These are phyloP conservation scores for Thermomucor indicae-seudaticae DNA, from an alignment of 371 early-diverging fungal species.

Conservation along the genomic window DNA sequence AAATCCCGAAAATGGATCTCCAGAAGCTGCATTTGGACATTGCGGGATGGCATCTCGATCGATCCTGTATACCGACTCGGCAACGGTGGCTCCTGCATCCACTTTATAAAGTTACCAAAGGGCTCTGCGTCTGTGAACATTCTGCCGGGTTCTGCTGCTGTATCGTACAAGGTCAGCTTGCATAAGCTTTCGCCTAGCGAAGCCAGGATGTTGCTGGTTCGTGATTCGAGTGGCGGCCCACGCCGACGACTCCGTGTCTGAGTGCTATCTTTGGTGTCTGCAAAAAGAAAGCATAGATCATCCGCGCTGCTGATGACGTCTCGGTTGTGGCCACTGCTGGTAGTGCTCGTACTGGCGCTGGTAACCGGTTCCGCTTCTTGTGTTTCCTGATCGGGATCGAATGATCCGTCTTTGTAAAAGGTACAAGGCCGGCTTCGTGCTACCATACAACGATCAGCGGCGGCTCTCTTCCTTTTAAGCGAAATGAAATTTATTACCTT, in stretches of 20 bases:
- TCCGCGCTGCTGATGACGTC: neutral
- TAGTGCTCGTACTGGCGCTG: neutral
- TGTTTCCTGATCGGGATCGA: constrained; percentile 11
- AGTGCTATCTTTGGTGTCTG: constrained; percentile 10
- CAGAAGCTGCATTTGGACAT: constrained; percentile 31
- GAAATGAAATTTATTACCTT: constrained; percentile 10
- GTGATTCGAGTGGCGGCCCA: constrained; percentile 10
- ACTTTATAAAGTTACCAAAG: constrained; percentile 16
- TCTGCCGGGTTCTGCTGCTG: neutral
- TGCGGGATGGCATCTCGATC: constrained; percentile 18
- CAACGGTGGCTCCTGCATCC: constrained; percentile 15
- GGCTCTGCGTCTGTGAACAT: constrained; percentile 10
- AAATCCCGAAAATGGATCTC: constrained; percentile 29
- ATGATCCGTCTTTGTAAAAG: constrained; percentile 23
- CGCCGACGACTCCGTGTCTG: constrained; percentile 11
- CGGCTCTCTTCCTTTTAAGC: neutral
- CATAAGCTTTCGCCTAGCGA: constrained; percentile 14
- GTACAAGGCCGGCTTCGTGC: constrained; percentile 23
- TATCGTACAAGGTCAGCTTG: constrained; percentile 10
- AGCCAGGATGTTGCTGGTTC: constrained; percentile 11
- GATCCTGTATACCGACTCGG: constrained; percentile 21
- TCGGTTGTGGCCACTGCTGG: neutral
- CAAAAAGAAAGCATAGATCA: constrained; percentile 8
- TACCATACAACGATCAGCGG: constrained; percentile 2
- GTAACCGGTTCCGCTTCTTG: too few relatives aligned